phyloP scores from a whole-genome alignment of 306 rosid species.

The Ochetophila trinervis region DNA sequence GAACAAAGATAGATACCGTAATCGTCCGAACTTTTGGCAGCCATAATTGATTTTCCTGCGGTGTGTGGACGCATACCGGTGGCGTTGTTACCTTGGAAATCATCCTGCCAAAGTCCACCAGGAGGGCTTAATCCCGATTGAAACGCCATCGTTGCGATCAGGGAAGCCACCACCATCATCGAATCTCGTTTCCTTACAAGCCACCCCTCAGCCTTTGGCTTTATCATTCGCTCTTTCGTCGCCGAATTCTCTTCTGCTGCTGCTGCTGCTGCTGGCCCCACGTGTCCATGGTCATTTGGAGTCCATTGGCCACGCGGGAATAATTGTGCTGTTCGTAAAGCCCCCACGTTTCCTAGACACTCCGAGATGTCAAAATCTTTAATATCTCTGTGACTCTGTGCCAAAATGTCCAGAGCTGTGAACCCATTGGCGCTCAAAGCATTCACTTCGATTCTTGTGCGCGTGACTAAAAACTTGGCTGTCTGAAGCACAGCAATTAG shows the following conservation, averaged over 20 bases:
- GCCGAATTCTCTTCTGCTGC: background rate
- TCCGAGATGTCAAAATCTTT: slow-evolving; percentile 26
- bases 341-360: slow-evolving; percentile 13
- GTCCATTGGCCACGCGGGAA: background rate
- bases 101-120: slow-evolving; percentile 27
- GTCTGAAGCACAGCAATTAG: slow-evolving; percentile 9
- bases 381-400: slow-evolving; percentile 17
- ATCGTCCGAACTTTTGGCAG: background rate
- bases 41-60: slow-evolving; percentile 22
- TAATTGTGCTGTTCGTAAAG: background rate
- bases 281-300: background rate
- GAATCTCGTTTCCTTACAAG: slow-evolving; percentile 7
- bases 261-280: background rate
- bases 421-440: slow-evolving; percentile 21
- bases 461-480: slow-evolving; percentile 11
- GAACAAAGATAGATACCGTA: background rate
- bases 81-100: background rate
- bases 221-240: background rate
- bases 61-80: background rate
- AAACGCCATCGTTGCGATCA: slow-evolving; percentile 28
- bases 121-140: slow-evolving; percentile 27
- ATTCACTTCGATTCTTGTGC: slow-evolving; percentile 12
- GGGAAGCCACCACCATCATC: slow-evolving; percentile 29
- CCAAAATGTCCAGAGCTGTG: slow-evolving; percentile 25
- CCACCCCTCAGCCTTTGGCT: background rate